Conservation (phyloP, 352 stramenopile species). For the Pythium guiyangense region DNA sequence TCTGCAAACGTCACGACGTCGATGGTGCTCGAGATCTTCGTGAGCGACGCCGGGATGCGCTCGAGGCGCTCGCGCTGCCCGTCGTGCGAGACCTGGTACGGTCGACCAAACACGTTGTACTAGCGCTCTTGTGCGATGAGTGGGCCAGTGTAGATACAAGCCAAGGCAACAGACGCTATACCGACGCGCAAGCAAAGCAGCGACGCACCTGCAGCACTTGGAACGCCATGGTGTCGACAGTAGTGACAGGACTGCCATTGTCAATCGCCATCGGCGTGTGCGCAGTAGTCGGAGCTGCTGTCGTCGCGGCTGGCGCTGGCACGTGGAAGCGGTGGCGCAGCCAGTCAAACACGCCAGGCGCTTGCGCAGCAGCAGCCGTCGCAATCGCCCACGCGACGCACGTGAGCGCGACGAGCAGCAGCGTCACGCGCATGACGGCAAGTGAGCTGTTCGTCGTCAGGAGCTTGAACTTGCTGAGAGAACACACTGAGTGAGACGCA, state of each 20-base stretch:
- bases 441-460: neutral
- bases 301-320: neutral
- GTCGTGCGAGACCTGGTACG: constrained; percentile 64
- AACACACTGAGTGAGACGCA: too few relatives aligned
- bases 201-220: constrained; percentile 47
- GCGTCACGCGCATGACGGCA: neutral
- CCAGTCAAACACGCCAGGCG: neutral
- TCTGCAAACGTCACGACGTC: constrained; percentile 82
- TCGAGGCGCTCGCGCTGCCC: constrained; percentile 59
- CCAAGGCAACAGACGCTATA: neutral
- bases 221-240: constrained; percentile 31
- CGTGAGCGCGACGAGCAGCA: neutral
- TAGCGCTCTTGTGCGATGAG: constrained; percentile 10
- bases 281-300: neutral
- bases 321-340: neutral
- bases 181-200: neutral
- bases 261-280: neutral
- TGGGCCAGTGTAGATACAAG: neutral
- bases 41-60: constrained; percentile 52
- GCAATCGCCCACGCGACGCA: neutral
- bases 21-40: constrained; percentile 35
- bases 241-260: neutral
- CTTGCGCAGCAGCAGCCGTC: neutral
- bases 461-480: neutral
- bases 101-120: constrained; percentile 82